Conservation (phyloP, 2,329 filamentous ascomycete species). For the Colletotrichum spinosum region DNA sequence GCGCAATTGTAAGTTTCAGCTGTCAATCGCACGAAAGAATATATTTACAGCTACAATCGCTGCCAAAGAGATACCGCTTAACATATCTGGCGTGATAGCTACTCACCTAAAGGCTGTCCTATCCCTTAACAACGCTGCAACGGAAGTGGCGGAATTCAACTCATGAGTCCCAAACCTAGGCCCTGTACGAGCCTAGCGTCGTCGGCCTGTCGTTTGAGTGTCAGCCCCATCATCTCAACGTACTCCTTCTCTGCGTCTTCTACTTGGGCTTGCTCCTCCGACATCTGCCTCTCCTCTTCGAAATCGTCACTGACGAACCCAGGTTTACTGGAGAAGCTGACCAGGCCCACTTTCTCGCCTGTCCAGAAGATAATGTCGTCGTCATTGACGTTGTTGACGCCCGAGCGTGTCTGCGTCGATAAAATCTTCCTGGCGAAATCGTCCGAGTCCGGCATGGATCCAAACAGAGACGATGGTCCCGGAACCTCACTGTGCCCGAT, state of each 20-base stretch:
- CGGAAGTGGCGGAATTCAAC: slow-evolving; percentile 8
- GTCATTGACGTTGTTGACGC: slow-evolving; percentile 53
- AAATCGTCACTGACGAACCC: slow-evolving; percentile 64
- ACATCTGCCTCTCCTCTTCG: slow-evolving; percentile 55
- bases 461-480: slow-evolving; percentile 62
- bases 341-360: slow-evolving; percentile 82
- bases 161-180: slow-evolving; percentile 54
- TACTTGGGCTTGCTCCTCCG: slow-evolving; percentile 59
- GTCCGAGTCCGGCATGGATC: slow-evolving; percentile 64
- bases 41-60: no score
- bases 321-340: slow-evolving; percentile 69
- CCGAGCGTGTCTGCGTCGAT: slow-evolving; percentile 61
- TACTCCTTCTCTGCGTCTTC: slow-evolving; percentile 71
- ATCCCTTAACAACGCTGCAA: background rate
- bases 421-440: slow-evolving; percentile 87
- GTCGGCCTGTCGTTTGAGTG: slow-evolving; percentile 81
- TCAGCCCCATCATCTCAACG: slow-evolving; percentile 77
- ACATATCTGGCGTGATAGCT: no score
- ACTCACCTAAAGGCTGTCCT: background rate
- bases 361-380: slow-evolving; percentile 89
- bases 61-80: no score
- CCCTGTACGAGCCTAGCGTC: slow-evolving; percentile 81
- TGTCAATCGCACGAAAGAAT: no score
- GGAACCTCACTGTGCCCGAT: slow-evolving; percentile 66
- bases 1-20: no score